Conservation (phyloP, 495 filamentous ascomycete species). For the Podospora appendiculata region DNA sequence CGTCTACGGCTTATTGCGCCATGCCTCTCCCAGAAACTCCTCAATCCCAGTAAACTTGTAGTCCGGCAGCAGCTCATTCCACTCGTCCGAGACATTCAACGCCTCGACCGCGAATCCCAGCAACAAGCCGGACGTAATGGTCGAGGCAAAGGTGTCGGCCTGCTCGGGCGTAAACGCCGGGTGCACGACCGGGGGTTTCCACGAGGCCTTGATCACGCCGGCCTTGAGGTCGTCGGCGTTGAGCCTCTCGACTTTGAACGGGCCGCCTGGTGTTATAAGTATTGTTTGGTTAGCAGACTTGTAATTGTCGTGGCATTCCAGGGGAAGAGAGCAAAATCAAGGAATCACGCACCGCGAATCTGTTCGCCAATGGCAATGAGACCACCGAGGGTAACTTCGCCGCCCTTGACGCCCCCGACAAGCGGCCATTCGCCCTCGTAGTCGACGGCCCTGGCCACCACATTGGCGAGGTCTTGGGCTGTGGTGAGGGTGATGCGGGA, state of each 20-base stretch:
- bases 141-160: constrained; percentile 22
- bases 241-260: constrained; percentile 38
- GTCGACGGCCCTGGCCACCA: constrained; percentile 44
- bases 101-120: constrained; percentile 32
- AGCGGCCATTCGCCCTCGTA: constrained; percentile 49
- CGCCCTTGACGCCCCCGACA: constrained; percentile 44
- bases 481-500: constrained; percentile 37
- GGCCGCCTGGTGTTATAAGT: constrained; percentile 16
- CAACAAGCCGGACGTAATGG: constrained; percentile 32
- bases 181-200: constrained; percentile 34
- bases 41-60: constrained; percentile 43
- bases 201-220: constrained; percentile 38
- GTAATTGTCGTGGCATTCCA: not conserved
- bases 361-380: constrained; percentile 39
- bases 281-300: not conserved
- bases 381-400: constrained; percentile 30
- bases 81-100: constrained; percentile 41
- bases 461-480: constrained; percentile 37
- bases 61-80: constrained; percentile 45
- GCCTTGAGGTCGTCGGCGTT: constrained; percentile 37
- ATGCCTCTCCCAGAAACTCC: constrained; percentile 30
- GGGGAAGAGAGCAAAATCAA: not conserved
- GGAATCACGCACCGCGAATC: constrained; percentile 16
- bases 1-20: not conserved
- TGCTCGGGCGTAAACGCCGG: constrained; percentile 35